Evolutionary conservation across 208 protist species (phyloP).

Genomic region (Leishmania major): DNA sequence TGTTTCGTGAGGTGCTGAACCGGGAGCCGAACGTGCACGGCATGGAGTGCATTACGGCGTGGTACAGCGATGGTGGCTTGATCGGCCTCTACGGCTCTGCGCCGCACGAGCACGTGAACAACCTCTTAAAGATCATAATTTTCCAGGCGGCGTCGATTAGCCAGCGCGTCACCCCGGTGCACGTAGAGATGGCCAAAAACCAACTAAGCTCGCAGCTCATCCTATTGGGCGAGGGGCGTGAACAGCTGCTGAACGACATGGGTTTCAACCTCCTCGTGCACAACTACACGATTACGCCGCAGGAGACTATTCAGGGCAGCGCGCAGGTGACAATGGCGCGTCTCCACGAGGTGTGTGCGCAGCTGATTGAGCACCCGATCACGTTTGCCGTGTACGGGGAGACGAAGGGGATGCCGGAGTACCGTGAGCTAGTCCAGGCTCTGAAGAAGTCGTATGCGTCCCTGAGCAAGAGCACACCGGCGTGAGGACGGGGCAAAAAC

Average conservation of each 20-base stretch:
- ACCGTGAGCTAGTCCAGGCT: slow-evolving; percentile 53
- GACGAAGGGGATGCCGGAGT: slow-evolving; percentile 60
- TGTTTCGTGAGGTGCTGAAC: slow-evolving; percentile 90
- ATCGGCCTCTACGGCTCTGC: slow-evolving; percentile 90
- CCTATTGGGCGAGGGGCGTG: slow-evolving; percentile 78
- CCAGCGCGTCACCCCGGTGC: slow-evolving; percentile 68
- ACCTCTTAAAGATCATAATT: slow-evolving; percentile 78
- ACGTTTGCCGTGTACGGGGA: slow-evolving; percentile 86
- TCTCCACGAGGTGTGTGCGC: slow-evolving; percentile 60
- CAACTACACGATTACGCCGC: slow-evolving; percentile 76
- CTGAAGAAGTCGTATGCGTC: slow-evolving; percentile 53
- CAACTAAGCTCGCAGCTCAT: slow-evolving; percentile 87
- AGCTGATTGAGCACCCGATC: slow-evolving; percentile 67
- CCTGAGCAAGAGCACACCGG: slow-evolving; percentile 30
- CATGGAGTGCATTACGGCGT: slow-evolving; percentile 91
- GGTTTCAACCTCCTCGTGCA: slow-evolving; percentile 87
- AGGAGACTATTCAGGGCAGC: slow-evolving; percentile 73
- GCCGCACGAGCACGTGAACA: slow-evolving; percentile 70
- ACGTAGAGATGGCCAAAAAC: slow-evolving; percentile 91
- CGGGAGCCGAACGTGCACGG: slow-evolving; percentile 74
- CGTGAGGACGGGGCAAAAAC: background rate
- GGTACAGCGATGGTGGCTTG: slow-evolving; percentile 89
- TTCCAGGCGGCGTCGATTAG: slow-evolving; percentile 79
- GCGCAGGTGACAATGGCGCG: slow-evolving; percentile 67
- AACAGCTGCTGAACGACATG: slow-evolving; percentile 89